These are phyloP conservation scores for Fusarium chaquense DNA, from an alignment of 2,329 filamentous ascomycete genomes.

Conservation along the genomic window DNA sequence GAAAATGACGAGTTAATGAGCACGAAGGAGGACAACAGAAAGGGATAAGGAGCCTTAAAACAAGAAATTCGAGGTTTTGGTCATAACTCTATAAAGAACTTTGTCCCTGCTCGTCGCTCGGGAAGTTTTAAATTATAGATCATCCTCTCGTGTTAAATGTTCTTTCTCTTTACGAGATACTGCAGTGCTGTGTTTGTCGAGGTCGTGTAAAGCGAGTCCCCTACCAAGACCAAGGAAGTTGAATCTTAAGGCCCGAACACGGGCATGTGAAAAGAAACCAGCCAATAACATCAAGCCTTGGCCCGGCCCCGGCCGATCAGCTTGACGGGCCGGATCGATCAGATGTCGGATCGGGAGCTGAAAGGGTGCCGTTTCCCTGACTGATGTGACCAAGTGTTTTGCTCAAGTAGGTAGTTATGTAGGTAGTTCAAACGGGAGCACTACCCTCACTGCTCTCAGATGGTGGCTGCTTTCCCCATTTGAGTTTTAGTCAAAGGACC, in stretches of 20 bases:
- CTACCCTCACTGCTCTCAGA: not conserved
- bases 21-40: conserved; percentile 10
- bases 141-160: not conserved
- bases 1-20: conserved; percentile 45
- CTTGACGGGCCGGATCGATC: conserved; percentile 15
- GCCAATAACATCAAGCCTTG: conserved; percentile 30
- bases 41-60: conserved; percentile 21
- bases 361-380: not conserved
- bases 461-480: conserved; percentile 1
- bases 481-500: not conserved
- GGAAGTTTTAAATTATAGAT: not conserved
- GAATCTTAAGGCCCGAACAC: conserved; percentile 13
- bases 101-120: not conserved
- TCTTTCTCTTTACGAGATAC: too few species aligned
- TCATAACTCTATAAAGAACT: conserved; percentile 10
- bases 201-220: not conserved
- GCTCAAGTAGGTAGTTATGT: not conserved
- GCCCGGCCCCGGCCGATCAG: conserved; percentile 29
- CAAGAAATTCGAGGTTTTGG: conserved; percentile 28
- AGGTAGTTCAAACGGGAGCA: not conserved
- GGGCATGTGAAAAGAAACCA: conserved; percentile 6
- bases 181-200: not conserved
- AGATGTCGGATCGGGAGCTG: conserved; percentile 5
- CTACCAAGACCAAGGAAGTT: conserved; percentile 11
- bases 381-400: conserved; percentile 7